Evolutionary conservation across 176 grass and related monocot species (phyloP).

Genomic region (Puya raimondii): DNA sequence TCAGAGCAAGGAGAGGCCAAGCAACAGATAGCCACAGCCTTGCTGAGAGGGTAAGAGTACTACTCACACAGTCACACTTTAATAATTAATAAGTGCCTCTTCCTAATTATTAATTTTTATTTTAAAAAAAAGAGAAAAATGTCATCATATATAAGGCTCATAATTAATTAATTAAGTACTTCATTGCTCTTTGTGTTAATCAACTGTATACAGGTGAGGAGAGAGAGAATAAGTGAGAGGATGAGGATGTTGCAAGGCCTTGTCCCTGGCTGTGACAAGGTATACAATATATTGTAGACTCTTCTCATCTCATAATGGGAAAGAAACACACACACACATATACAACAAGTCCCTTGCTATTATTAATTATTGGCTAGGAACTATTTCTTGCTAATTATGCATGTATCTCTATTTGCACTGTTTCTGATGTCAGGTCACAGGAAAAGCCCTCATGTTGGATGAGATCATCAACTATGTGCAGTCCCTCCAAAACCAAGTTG

Average conservation of each 20-base stretch:
- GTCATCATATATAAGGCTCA: too few relatives aligned
- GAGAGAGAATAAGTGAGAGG: conserved; percentile 92
- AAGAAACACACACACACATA: background rate
- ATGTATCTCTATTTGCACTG: too few relatives aligned
- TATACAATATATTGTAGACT: conserved; percentile 1
- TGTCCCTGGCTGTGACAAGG: conserved; percentile 94
- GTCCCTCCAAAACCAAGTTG: conserved; percentile 91
- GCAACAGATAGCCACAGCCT: conserved; percentile 95
- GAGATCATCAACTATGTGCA: conserved; percentile 97
- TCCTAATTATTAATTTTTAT: background rate
- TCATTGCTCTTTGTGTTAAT: too few relatives aligned
- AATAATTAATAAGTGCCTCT: background rate
- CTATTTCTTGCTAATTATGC: background rate
- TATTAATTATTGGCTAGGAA: background rate
- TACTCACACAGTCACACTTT: background rate
- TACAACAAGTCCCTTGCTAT: background rate
- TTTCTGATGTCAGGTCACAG: conserved; percentile 39
- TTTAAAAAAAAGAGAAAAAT: background rate
- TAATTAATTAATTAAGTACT: too few relatives aligned
- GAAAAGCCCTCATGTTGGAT: conserved; percentile 74
- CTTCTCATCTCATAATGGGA: too few relatives aligned
- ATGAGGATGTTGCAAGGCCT: conserved; percentile 92
- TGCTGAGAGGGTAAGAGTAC: conserved; percentile 58
- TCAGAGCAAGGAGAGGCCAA: conserved; percentile 94
- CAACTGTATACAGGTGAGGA: conserved; percentile 51